Conservation (phyloP, 805 yeast species). For the Allodekkera sacchari region DNA sequence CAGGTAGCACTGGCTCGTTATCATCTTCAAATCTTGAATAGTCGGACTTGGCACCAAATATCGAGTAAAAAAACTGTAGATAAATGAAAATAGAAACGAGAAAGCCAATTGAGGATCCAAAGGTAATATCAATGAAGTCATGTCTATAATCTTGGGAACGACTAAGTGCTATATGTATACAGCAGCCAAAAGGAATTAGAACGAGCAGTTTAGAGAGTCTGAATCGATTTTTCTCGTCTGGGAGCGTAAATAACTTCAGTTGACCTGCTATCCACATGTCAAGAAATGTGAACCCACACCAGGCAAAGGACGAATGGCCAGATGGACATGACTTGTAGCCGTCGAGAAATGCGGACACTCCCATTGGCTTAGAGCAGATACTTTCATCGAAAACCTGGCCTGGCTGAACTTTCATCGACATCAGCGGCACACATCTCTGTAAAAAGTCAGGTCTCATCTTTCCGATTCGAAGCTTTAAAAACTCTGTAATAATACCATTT, state of each 20-base stretch:
- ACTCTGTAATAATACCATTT: slow-evolving; percentile 55
- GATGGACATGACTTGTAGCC: slow-evolving; percentile 78
- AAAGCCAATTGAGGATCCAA: slow-evolving; percentile 63
- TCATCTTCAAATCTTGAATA: slow-evolving; percentile 7
- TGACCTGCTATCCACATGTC: slow-evolving; percentile 33
- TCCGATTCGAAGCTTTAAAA: slow-evolving; percentile 72
- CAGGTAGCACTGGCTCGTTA: background rate
- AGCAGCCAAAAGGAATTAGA: slow-evolving; percentile 49
- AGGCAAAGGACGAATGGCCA: slow-evolving; percentile 66
- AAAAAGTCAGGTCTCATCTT: slow-evolving; percentile 86
- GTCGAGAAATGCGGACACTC: slow-evolving; percentile 32
- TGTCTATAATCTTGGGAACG: slow-evolving; percentile 89
- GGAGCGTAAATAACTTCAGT: background rate
- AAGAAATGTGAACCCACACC: slow-evolving; percentile 56
- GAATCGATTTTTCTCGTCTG: slow-evolving; percentile 4
- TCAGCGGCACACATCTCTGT: slow-evolving; percentile 52
- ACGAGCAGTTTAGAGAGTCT: slow-evolving; percentile 10
- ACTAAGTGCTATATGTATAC: slow-evolving; percentile 64
- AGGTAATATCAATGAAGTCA: slow-evolving; percentile 71
- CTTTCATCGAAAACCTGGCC: slow-evolving; percentile 18
- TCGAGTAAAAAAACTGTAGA: slow-evolving; percentile 18
- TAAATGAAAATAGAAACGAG: slow-evolving; percentile 32
- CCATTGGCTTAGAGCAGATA: slow-evolving; percentile 28
- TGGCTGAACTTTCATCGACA: slow-evolving; percentile 30
- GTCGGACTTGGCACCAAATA: slow-evolving; percentile 6